phyloP scores from a whole-genome alignment of 257 asterid species.

The Nyctanthes arbortristis region DNA sequence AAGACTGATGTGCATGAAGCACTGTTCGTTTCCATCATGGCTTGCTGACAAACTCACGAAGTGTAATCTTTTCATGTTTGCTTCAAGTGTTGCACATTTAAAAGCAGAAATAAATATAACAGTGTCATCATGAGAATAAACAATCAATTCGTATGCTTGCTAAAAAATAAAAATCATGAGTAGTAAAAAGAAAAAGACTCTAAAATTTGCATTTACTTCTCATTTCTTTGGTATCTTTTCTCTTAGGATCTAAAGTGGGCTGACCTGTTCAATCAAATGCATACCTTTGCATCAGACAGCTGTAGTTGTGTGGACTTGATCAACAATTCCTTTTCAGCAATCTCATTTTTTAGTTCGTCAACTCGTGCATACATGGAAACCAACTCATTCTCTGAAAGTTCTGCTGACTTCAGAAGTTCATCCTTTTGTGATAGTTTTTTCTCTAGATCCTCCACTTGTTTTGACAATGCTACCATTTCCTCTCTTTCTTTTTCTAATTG shows the following conservation, averaged over 20 bases:
- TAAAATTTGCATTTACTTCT: too few relatives aligned
- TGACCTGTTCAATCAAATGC: neutral
- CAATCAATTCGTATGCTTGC: too few relatives aligned
- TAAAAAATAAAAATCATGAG: too few relatives aligned
- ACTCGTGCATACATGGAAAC: constrained; percentile 42
- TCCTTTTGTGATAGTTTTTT: constrained; percentile 72
- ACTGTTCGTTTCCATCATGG: neutral
- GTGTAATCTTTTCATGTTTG: neutral
- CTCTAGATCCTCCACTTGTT: constrained; percentile 74
- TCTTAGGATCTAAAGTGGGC: too few relatives aligned
- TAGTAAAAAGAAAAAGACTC: too few relatives aligned
- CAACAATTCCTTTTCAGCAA: constrained; percentile 64
- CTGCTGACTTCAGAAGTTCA: constrained; percentile 70
- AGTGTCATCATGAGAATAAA: neutral
- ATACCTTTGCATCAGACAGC: constrained; percentile 85
- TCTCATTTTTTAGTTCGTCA: constrained; percentile 57
- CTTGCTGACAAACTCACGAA: neutral
- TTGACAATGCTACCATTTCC: constrained; percentile 66
- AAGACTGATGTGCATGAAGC: neutral
- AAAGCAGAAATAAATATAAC: neutral
- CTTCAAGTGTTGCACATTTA: neutral
- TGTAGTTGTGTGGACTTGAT: constrained; percentile 71
- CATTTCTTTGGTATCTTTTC: too few relatives aligned
- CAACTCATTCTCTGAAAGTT: constrained; percentile 61
- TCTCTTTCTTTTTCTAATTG: constrained; percentile 74